phyloP scores from a whole-genome alignment of 768 basidiomycete species.

The Termitomyces sp. region DNA sequence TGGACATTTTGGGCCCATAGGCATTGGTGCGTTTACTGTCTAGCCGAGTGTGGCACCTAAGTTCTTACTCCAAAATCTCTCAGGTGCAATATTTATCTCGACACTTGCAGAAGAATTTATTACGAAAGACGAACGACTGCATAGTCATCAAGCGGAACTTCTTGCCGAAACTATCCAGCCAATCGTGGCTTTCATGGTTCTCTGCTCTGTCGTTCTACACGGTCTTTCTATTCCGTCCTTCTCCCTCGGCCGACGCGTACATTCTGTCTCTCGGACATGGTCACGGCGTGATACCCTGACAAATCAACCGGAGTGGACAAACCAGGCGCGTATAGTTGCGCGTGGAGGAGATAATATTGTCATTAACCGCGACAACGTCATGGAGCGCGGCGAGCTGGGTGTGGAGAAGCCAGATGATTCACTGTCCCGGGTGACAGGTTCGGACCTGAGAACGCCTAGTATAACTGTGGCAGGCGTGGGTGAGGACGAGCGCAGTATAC shows the following conservation, averaged over 20 bases:
- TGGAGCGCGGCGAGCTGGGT: conserved; percentile 33
- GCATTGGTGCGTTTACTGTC: conserved; percentile 46
- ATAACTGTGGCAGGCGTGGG: conserved; percentile 7
- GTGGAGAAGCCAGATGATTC: conserved; percentile 7
- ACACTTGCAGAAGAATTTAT: conserved; percentile 70
- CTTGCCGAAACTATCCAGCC: conserved; percentile 82
- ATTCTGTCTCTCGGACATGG: conserved; percentile 86
- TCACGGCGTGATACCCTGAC: conserved; percentile 57
- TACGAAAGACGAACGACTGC: conserved; percentile 33
- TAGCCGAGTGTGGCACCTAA: background rate
- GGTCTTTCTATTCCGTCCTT: conserved; percentile 94
- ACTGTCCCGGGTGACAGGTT: conserved; percentile 2
- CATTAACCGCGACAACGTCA: conserved; percentile 72
- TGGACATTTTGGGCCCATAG: conserved; percentile 93
- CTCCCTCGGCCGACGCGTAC: conserved; percentile 88
- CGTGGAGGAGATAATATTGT: conserved; percentile 69
- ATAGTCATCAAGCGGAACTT: conserved; percentile 54
- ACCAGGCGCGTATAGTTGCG: conserved; percentile 64
- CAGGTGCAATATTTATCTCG: conserved; percentile 90
- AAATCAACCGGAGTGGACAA: conserved; percentile 72
- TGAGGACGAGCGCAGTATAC: conserved; percentile 13
- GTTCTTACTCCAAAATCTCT: background rate
- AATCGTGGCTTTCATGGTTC: conserved; percentile 91
- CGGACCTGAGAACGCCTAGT: conserved; percentile 13
- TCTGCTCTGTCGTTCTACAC: conserved; percentile 83